Percentiles rank a stretch among this genome's conserved stretches.
phyloP scores from a whole-genome alignment of 306 rosid genomes.

The Acacia crassicarpa region DNA sequence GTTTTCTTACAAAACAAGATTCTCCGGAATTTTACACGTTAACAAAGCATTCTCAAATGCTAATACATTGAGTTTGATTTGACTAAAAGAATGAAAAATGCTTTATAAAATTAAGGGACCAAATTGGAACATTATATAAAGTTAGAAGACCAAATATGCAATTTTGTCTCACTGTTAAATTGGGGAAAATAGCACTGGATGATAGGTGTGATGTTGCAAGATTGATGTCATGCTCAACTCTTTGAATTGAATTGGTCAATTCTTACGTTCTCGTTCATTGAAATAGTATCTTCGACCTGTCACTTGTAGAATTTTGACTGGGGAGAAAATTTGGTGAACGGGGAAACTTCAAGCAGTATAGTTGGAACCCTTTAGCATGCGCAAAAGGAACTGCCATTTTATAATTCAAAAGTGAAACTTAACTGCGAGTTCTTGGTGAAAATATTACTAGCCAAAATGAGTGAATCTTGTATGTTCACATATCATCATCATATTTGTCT shows the following conservation, averaged over 20 bases:
- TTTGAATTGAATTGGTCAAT: background rate
- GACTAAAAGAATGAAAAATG: too few relatives aligned
- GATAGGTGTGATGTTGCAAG: background rate
- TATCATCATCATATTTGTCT: background rate
- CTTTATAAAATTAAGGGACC: too few relatives aligned
- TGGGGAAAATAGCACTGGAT: background rate
- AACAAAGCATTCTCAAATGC: background rate
- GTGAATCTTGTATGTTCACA: background rate
- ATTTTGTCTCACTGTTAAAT: background rate
- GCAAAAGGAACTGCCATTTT: background rate
- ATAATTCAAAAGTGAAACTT: background rate
- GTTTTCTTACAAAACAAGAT: too few relatives aligned
- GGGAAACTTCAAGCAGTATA: background rate
- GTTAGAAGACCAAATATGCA: too few relatives aligned
- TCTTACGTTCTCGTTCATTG: background rate
- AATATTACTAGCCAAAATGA: background rate
- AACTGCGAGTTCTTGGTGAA: background rate
- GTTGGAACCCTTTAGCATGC: background rate
- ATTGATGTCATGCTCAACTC: background rate
- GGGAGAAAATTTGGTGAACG: background rate
- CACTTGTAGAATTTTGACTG: background rate
- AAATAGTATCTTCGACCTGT: background rate
- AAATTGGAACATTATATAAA: too few relatives aligned
- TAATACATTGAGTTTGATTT: too few relatives aligned
- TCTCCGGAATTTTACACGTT: background rate